Evolutionary conservation across 768 basidiomycete genomes (phyloP), one percentile per base, ranked within the genome.

Genomic region (Amyloporia xantha): DNA sequence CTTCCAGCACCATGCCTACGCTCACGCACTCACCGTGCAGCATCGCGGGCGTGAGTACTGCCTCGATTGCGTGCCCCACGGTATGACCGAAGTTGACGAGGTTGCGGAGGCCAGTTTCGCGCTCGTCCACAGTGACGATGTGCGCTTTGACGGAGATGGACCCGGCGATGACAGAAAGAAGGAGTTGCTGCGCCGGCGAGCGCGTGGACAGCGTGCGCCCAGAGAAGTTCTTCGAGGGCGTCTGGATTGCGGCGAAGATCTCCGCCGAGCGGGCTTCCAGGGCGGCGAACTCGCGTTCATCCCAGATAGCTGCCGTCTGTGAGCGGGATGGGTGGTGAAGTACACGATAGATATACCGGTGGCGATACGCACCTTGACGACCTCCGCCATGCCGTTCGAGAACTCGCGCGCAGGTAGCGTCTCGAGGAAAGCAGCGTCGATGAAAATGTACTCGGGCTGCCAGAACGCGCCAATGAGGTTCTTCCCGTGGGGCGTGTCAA

Each of bases 41-140:
- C 53, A 97, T 86, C 13, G 84, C 77, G 17, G 95, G 95, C 0
- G 95, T 95, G 48, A 98, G 71, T 33, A 98, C 81, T 6, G 93
- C 96, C 69, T 99, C 96, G 60, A 98, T 94, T 13, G 95, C 96
- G 70, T 99, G 96, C 0, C 96, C 96, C 59, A 99, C 94, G 37
- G 88, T 92, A 67, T 99, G 96, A 1, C 96, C 96, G 62, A 98
- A 98, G 69, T 99, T 99, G 73, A 99, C 95, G 47, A 99, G 83
- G 71, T 97, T 97, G 54, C 96, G 89, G 36, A 99, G 77, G 19
- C 96, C 91, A 0, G 93, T 93, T 70, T 99, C 96, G 61, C 86
- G 89, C 66, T 94, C 91, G 70, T 99, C 96, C 57, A 91, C 78
- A 27, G 95, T 94, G 53, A 98, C 96, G 59, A 98, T 97, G 67